Conservation (phyloP, 2,329 filamentous ascomycete species). For the Scedosporium boydii region DNA sequence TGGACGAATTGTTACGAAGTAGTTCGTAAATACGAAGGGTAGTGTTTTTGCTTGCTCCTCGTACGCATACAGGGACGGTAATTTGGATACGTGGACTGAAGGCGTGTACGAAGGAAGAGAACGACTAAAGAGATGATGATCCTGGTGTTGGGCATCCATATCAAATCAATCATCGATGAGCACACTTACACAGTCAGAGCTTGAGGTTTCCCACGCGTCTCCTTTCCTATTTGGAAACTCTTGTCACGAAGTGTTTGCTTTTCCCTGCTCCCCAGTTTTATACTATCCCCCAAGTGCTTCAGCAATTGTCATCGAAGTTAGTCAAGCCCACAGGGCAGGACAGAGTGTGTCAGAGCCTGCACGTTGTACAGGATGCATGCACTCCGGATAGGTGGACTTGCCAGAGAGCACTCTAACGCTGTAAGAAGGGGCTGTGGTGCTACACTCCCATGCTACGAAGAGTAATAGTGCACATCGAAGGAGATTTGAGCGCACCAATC, state of each 20-base stretch:
- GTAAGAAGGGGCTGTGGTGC: too few species aligned
- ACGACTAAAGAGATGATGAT: background rate
- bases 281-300: background rate
- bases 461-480: too few species aligned
- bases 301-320: too few species aligned
- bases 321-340: too few species aligned
- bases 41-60: background rate
- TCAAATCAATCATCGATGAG: background rate
- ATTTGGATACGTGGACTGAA: background rate
- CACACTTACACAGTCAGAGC: background rate
- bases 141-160: background rate
- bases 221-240: background rate
- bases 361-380: slow-evolving; percentile 1
- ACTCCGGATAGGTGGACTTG: background rate
- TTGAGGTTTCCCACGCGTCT: background rate
- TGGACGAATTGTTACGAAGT: background rate
- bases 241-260: background rate
- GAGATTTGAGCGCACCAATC: background rate
- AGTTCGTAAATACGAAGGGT: background rate
- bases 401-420: too few species aligned
- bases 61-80: background rate
- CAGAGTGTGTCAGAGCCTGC: background rate
- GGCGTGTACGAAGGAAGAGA: background rate
- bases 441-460: too few species aligned
- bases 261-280: background rate